These are phyloP conservation scores for Porodaedalea pini DNA, from an alignment of 1,284 basidiomycete genomes.

Conservation along the genomic window DNA sequence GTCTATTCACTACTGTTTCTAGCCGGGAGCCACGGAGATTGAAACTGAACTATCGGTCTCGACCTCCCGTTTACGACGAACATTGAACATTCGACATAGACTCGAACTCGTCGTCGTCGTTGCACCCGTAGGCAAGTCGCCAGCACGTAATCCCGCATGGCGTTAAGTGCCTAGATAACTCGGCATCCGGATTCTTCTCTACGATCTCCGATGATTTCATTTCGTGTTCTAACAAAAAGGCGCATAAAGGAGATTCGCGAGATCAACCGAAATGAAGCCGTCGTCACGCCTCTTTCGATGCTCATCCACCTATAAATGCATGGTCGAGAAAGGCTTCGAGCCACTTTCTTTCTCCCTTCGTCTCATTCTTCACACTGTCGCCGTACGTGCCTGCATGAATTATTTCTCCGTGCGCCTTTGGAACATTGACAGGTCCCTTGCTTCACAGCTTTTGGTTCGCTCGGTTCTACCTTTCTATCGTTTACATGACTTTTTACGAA, in stretches of 20 bases:
- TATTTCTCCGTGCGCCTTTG: constrained; percentile 4
- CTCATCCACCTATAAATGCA: constrained; percentile 10
- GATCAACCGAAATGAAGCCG: constrained; percentile 12
- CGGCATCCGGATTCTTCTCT: background rate
- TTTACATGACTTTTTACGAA: background rate
- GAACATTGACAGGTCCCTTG: background rate
- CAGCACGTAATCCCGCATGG: background rate
- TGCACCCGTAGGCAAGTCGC: background rate
- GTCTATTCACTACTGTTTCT: no score
- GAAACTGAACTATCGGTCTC: no score
- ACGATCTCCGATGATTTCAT: background rate
- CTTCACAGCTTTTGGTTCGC: constrained; percentile 4
- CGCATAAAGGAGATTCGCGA: constrained; percentile 3
- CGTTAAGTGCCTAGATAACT: constrained; percentile 3
- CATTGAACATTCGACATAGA: background rate
- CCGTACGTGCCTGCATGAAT: constrained; percentile 8
- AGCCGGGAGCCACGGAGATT: no score
- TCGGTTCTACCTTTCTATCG: constrained; percentile 4
- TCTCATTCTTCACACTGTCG: constrained; percentile 13
- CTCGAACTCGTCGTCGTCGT: background rate
- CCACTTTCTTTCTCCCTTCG: constrained; percentile 7
- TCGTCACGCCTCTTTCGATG: constrained; percentile 1
- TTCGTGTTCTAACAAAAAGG: background rate
- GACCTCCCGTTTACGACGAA: no score
- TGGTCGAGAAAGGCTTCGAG: background rate